Evolutionary conservation across 805 yeast species (phyloP), one percentile per base, ranked within the genome.

Genomic region (Lipomyces sp.): DNA sequence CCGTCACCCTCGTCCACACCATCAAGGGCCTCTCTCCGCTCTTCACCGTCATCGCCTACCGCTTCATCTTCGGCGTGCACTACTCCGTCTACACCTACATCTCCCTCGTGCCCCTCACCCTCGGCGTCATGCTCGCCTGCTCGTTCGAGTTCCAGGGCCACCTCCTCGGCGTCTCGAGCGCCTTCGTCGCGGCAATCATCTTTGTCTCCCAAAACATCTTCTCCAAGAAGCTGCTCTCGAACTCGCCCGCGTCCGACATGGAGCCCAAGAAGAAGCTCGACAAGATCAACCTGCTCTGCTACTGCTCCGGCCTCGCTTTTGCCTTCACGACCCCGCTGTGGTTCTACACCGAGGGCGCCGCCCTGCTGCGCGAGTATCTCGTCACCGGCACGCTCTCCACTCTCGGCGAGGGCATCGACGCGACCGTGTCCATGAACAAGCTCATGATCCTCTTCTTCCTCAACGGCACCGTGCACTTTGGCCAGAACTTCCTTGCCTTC

Each of bases 1-100:
- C 96, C 0, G 96, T 93, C n/a, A 86, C 96, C 4, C 71, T 90
- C 58, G 97, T 93, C 19, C 97, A 91, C 67, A 89, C 97, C 7
- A 82, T 91, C 61, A 93, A 93, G 70, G 93, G 96, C 1, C 72
- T 91, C 34, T 83, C 95, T 29, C 98, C 98, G 2, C 73, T 91
- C 23, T 79, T 87, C 43, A 91, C 98, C 0, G 97, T 93, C 11
- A 67, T 80, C 28, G 86, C 86, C 38, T 89, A 89, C 69, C 74
- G 85, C 58, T 53, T 82, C 11, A 47, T 83, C 34, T 84, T 83
- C 64, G 72, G 76, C 28, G 77, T 73, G 42, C 69, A 71, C 40
- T 91, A 86, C 73, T 74, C 75, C 47, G 43, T 62, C 8, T 74
- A 78, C 61, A 89, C 97, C 2, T 91, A 91, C 64, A 57, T 83